Base-by-base conservation (phyloP, 805 yeast species). In the Kodamaea restingae region DNA sequence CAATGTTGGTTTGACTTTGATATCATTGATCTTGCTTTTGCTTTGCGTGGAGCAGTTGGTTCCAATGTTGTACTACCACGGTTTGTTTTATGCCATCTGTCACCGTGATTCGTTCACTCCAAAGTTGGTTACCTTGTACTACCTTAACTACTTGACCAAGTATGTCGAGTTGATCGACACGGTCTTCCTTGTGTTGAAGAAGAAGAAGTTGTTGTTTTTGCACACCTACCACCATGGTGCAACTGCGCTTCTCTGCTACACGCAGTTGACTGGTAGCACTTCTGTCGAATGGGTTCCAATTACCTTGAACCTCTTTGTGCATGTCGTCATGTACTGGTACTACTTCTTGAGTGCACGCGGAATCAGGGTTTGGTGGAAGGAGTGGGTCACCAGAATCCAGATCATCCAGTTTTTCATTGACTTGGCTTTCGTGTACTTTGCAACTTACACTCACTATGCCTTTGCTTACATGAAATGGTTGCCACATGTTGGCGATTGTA, bases 221-320 rank as follows among this genome's bases (percentile, higher is more conserved):
- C 98, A 91, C 66, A 88, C 95, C 40, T 91, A 88, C 67, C 98
- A 91, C 66, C 98, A 91, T 58, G 98, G 98, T 48, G 97, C 98
- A 44, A 91, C 98, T 36, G 98, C 97, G 8, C 69, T 91, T 47
- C 72, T 91, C 48, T 91, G 98, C 67, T 91, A 80, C 78, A 85
- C 95, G 35, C 98, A 91, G 70, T 76, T 91, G 55, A 78, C 83
- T 35, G 98, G 98, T 43, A 70, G 73, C 47, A 91, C 98, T 32
- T 73, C 96, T 2, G 93, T 91, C 45, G 85, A 88, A 46, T 91
- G 98, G 97, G 96, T 91, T 25, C 95, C 93, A 42, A 91, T 91
- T 56, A 64, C 83, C 22, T 74, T 91, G 55, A 91, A 91, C 75
- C 75, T 91, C 65, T 84, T 80, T 38, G 98, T 91, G 36, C 98